These are phyloP conservation scores for Leccinum uliginosum DNA, from an alignment of 768 basidiomycete genomes.

Conservation along the genomic window DNA sequence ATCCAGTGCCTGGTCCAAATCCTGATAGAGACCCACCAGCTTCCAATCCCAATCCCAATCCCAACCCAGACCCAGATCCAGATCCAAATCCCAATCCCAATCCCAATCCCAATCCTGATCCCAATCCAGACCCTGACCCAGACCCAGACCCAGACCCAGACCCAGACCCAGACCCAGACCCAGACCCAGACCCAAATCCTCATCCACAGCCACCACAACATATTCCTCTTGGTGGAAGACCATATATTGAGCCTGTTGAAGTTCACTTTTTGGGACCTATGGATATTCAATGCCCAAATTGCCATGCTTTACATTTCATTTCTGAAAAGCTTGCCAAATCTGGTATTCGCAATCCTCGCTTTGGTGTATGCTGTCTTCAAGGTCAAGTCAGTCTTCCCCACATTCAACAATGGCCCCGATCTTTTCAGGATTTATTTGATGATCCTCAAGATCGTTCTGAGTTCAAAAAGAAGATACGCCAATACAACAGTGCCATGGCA, in stretches of 20 bases:
- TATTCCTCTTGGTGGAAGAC: background rate
- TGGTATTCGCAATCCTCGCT: background rate
- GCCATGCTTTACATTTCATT: background rate
- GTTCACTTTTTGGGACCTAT: background rate
- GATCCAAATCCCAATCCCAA: too few relatives aligned
- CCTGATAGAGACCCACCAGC: too few relatives aligned
- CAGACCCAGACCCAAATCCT: background rate
- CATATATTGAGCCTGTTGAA: background rate
- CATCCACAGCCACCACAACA: too few relatives aligned
- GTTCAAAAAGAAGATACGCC: background rate
- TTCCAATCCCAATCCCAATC: too few relatives aligned
- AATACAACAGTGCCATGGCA: background rate
- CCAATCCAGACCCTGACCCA: too few relatives aligned
- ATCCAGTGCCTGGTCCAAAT: too few relatives aligned
- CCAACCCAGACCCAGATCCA: too few relatives aligned
- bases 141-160: too few relatives aligned
- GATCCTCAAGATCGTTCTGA: background rate
- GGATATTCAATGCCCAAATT: background rate
- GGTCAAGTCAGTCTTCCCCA: background rate
- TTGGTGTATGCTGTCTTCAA: background rate
- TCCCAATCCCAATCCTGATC: too few relatives aligned
- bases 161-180: too few relatives aligned
- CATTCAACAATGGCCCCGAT: background rate
- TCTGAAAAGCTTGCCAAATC: background rate
- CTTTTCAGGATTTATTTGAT: background rate